Conservation (phyloP, 805 yeast genomes). For the Kuraishia hungarica region DNA sequence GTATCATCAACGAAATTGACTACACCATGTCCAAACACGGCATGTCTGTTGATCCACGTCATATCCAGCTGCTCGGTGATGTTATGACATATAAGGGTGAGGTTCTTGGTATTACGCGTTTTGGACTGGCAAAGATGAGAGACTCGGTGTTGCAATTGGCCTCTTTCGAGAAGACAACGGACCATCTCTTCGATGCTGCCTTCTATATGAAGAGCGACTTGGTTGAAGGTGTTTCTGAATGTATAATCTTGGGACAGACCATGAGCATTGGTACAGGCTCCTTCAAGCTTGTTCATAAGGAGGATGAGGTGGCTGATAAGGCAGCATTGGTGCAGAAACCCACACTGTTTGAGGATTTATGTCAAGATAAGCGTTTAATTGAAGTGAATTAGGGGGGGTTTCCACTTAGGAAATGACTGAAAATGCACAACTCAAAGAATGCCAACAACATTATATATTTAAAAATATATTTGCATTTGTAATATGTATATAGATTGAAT, state of each 20-base stretch:
- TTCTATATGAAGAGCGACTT: slow-evolving; percentile 94
- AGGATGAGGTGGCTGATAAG: slow-evolving; percentile 20
- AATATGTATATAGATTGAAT: no score
- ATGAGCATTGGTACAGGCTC: slow-evolving; percentile 98
- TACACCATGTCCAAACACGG: slow-evolving; percentile 99
- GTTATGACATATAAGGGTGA: slow-evolving; percentile 99
- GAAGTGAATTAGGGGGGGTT: not conserved
- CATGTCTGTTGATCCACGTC: slow-evolving; percentile 99
- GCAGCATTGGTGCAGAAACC: slow-evolving; percentile 31
- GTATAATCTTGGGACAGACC: slow-evolving; percentile 95
- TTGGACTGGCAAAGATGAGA: slow-evolving; percentile 97
- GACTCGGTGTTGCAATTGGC: slow-evolving; percentile 96
- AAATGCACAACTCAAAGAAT: not conserved
- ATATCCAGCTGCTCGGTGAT: slow-evolving; percentile 92
- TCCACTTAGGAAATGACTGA: not conserved
- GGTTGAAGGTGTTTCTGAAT: slow-evolving; percentile 96
- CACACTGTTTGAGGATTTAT: slow-evolving; percentile 38
- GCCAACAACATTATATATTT: no score
- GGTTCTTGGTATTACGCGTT: slow-evolving; percentile 94
- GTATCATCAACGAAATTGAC: slow-evolving; percentile 90
- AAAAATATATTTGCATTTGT: no score
- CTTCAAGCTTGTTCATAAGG: slow-evolving; percentile 67
- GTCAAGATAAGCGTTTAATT: slow-evolving; percentile 8
- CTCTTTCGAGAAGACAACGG: slow-evolving; percentile 96
- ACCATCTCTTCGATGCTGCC: slow-evolving; percentile 96